Conservation (phyloP, 768 basidiomycete genomes). For the Pholiota molesta region DNA sequence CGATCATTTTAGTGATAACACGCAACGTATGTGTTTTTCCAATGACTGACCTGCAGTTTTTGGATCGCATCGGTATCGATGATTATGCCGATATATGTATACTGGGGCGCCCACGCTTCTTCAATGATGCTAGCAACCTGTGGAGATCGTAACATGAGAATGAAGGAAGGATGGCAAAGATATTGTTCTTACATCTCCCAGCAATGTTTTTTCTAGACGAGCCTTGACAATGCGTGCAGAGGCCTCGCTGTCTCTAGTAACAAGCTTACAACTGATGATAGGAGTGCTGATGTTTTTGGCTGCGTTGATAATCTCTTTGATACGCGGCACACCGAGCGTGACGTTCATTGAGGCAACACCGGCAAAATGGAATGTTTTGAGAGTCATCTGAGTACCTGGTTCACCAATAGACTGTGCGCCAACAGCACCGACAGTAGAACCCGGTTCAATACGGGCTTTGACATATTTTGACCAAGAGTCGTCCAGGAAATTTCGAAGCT, state of each 20-base stretch:
- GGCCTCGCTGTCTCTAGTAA: slow-evolving; percentile 82
- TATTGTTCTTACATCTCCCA: slow-evolving; percentile 76
- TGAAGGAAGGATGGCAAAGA: neutral
- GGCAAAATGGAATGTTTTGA: slow-evolving; percentile 99
- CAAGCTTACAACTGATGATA: slow-evolving; percentile 96
- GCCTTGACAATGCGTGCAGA: slow-evolving; percentile 98
- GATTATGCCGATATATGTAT: slow-evolving; percentile 92
- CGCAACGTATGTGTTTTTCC: neutral
- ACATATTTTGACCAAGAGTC: slow-evolving; percentile 91
- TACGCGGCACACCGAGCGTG: slow-evolving; percentile 98
- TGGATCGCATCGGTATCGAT: slow-evolving; percentile 87
- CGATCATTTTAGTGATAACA: neutral
- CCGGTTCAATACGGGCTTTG: slow-evolving; percentile 95
- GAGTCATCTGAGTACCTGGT: slow-evolving; percentile 98
- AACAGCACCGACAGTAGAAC: slow-evolving; percentile 98
- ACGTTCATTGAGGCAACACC: slow-evolving; percentile 99
- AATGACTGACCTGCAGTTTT: slow-evolving; percentile 72
- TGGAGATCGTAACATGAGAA: slow-evolving; percentile 1
- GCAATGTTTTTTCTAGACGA: slow-evolving; percentile 89
- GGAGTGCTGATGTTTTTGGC: slow-evolving; percentile 98
- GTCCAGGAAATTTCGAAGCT: slow-evolving; percentile 80
- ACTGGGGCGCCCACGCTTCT: slow-evolving; percentile 93
- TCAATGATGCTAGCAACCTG: slow-evolving; percentile 92
- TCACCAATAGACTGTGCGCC: slow-evolving; percentile 99
- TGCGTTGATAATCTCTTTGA: slow-evolving; percentile 99